Evolutionary conservation across 768 basidiomycete genomes (phyloP).

Genomic region (Cantharellus anzutake): DNA sequence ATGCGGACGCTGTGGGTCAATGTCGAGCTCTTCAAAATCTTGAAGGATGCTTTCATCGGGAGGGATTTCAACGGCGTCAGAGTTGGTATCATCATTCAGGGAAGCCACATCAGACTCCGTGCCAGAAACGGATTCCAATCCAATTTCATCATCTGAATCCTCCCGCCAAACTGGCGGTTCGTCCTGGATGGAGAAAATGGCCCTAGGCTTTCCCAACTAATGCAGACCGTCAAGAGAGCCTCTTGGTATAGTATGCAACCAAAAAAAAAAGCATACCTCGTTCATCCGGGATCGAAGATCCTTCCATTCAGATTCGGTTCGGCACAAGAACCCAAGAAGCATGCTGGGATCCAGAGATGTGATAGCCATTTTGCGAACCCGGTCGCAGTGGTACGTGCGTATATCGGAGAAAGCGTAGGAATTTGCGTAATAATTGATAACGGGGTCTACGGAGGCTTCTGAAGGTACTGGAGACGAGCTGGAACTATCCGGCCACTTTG

Average conservation of each 20-base stretch:
- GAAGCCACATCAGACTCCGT: slow-evolving; percentile 20
- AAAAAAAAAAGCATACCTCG: slow-evolving; percentile 38
- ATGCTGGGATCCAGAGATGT: slow-evolving; percentile 88
- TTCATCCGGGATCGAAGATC: slow-evolving; percentile 56
- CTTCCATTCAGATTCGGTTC: slow-evolving; percentile 66
- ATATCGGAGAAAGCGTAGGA: slow-evolving; percentile 61
- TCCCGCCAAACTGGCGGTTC: slow-evolving; percentile 64
- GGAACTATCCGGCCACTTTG: too few species aligned
- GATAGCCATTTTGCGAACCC: slow-evolving; percentile 85
- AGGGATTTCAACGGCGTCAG: too few species aligned
- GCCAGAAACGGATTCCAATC: slow-evolving; percentile 67
- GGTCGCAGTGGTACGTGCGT: slow-evolving; percentile 90
- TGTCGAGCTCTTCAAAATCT: too few species aligned
- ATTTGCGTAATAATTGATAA: slow-evolving; percentile 43
- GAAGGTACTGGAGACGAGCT: neutral
- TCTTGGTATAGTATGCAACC: neutral
- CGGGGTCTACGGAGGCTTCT: slow-evolving; percentile 17
- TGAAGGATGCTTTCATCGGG: too few species aligned
- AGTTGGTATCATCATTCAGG: neutral
- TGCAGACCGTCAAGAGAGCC: slow-evolving; percentile 11
- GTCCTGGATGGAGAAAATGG: slow-evolving; percentile 74
- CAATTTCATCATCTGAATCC: slow-evolving; percentile 50
- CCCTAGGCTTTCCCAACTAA: slow-evolving; percentile 29
- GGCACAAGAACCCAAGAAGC: slow-evolving; percentile 82
- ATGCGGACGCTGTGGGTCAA: too few species aligned